Evolutionary conservation across 2,329 filamentous ascomycete species (phyloP).

Genomic region (Rasamsonia emersonii): DNA sequence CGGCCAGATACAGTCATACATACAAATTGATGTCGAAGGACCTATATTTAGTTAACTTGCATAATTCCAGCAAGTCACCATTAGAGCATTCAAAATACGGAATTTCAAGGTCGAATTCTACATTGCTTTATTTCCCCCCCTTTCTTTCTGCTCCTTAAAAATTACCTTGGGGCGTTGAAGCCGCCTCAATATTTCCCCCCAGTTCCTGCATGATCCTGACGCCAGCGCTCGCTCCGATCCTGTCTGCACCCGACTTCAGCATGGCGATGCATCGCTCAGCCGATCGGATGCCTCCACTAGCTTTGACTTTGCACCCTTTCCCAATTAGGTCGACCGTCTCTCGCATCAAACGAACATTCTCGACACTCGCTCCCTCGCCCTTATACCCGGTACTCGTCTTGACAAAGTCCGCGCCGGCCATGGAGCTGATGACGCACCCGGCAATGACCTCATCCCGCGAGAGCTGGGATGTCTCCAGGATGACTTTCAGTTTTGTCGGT

Average conservation of each 20-base stretch:
- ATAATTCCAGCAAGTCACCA: too few relatives aligned
- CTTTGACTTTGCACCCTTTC: constrained; percentile 45
- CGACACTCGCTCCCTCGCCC: constrained; percentile 44
- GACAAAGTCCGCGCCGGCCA: constrained; percentile 49
- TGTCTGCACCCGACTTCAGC: constrained; percentile 48
- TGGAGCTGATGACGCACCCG: constrained; percentile 42
- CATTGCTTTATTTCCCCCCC: too few relatives aligned
- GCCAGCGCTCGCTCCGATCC: constrained; percentile 49
- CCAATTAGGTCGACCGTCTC: constrained; percentile 38
- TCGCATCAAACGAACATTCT: constrained; percentile 48
- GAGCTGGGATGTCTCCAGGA: constrained; percentile 51
- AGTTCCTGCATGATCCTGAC: constrained; percentile 46
- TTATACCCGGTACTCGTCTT: constrained; percentile 55
- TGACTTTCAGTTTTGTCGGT: constrained; percentile 45
- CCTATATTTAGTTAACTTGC: too few relatives aligned
- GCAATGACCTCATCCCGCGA: constrained; percentile 43
- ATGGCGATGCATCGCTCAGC: constrained; percentile 44
- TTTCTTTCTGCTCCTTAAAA: too few relatives aligned
- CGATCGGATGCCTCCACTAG: constrained; percentile 48
- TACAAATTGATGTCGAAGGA: too few relatives aligned
- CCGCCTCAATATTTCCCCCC: constrained; percentile 22
- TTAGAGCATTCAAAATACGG: too few relatives aligned
- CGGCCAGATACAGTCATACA: too few relatives aligned
- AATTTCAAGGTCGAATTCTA: too few relatives aligned
- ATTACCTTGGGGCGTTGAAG: too few relatives aligned